Base-by-base conservation (phyloP, 305 asterid genomes). In the Euphrasia arctica region DNA sequence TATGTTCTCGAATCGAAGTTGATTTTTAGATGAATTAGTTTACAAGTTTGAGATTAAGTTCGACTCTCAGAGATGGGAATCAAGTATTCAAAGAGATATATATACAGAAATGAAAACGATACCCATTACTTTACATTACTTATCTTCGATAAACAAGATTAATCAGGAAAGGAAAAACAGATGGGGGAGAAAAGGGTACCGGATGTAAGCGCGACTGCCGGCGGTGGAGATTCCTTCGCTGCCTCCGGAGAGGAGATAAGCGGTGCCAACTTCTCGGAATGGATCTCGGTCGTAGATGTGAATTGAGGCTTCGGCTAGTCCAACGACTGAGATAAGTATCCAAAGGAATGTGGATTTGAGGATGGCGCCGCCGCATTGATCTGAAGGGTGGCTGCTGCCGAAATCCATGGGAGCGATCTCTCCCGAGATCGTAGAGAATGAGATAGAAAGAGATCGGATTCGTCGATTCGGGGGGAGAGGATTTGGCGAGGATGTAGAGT, bases 251-350 rank as follows among this genome's bases (percentile, higher is more conserved):
- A 80, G 78, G 47, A 93, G 95, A 79, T 75, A 90, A 29, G 96
- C 89, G 83, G 80, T 90, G 60, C 99, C 97, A 74, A 93, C 97
- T 83, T 93, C 99, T 67, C 96, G 85, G 71, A 93, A 74, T 1
- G 92, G 89, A 86, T 86, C 95, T 72, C 82, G 85, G 67, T 75
- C 75, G 85, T 93, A 93, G 76, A 60, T 61, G 81, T 93, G 99
- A 72, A 90, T 73, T 50, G 99, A 88, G 31, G 96, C 91, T 56
- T 86, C 71, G 48, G 83, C 82, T 66, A 83, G 77, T 84, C 82
- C 78, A 66, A 77, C 75, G 72, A 80, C 71, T 27, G 74, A 76
- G 58, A 79, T 3, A 15, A 82, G 69, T 22, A 66, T 9, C 28
- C 78, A 52, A 7, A 82, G 8, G 54, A 71, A 32, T 51, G 63